Conservation (phyloP, 257 asterid species). For the Lycium ferocissimum region DNA sequence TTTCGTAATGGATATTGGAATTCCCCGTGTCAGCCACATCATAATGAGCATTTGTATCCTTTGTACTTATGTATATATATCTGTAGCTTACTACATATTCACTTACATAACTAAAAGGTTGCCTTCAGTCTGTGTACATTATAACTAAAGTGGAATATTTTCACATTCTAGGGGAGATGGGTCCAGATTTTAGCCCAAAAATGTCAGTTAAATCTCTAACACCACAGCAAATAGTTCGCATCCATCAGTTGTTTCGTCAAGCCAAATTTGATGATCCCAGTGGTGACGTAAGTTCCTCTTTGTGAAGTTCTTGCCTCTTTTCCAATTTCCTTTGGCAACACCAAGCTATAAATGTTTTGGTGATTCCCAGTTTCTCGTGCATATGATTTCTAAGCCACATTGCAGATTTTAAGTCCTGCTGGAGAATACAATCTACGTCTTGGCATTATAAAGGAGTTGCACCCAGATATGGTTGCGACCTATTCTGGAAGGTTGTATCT, state of each 20-base stretch:
- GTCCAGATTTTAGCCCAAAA: conserved; percentile 73
- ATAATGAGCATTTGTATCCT: conserved; percentile 6
- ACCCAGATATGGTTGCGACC: conserved; percentile 96
- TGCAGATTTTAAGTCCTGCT: conserved; percentile 92
- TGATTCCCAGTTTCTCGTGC: conserved; percentile 24
- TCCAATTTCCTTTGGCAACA: conserved; percentile 21
- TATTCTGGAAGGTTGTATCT: conserved; percentile 82
- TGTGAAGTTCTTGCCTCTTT: conserved; percentile 31
- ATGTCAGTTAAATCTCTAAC: conserved; percentile 71
- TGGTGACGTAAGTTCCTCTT: conserved; percentile 67
- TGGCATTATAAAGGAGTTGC: conserved; percentile 90
- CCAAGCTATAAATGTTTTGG: conserved; percentile 12
- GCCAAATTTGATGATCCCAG: conserved; percentile 93
- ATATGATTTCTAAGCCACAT: conserved; percentile 31
- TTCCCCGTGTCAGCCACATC: background rate
- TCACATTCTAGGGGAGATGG: conserved; percentile 77
- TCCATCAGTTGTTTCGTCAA: conserved; percentile 93
- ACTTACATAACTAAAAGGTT: conserved; percentile 11
- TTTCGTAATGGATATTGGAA: conserved; percentile 6
- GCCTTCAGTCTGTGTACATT: background rate
- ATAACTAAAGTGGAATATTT: background rate
- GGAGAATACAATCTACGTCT: conserved; percentile 90
- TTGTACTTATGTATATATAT: background rate
- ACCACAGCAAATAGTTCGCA: conserved; percentile 88
- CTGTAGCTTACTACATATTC: background rate